A percentile compares a stretch with the other conserved stretches of the same genome.
Conservation (phyloP, 164 flowering plant genomes). For the Saururus chinensis region DNA sequence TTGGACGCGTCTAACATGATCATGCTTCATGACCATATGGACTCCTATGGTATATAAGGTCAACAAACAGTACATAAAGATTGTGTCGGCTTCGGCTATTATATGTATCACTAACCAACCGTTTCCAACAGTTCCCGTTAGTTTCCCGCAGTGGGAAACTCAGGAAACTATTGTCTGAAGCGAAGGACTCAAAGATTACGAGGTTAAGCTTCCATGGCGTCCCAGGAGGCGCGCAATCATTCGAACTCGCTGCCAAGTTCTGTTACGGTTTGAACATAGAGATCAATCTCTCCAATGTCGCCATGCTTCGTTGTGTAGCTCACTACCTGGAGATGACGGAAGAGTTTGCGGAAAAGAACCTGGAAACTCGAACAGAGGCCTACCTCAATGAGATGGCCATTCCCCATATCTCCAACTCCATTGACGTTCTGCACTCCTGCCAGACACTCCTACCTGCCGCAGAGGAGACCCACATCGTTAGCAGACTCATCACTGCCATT, state of each 20-base stretch:
- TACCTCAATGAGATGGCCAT: constrained; percentile 63
- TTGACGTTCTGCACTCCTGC: constrained; percentile 70
- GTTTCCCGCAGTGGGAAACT: constrained; percentile 86
- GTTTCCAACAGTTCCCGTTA: constrained; percentile 67
- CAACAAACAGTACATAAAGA: too few species aligned
- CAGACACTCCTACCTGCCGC: constrained; percentile 58
- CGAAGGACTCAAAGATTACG: constrained; percentile 57
- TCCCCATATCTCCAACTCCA: constrained; percentile 59
- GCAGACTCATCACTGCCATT: constrained; percentile 50
- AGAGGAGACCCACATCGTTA: constrained; percentile 67
- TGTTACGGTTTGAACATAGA: constrained; percentile 79
- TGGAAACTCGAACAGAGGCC: constrained; percentile 48
- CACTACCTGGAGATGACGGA: constrained; percentile 89
- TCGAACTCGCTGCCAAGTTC: constrained; percentile 90
- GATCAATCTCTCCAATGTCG: constrained; percentile 60
- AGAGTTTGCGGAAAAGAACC: constrained; percentile 70
- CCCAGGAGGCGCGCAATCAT: constrained; percentile 90
- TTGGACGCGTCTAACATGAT: too few species aligned
- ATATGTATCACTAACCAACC: neutral
- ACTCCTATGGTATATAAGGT: too few species aligned
- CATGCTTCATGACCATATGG: too few species aligned
- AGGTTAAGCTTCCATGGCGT: constrained; percentile 38
- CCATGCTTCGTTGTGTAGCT: constrained; percentile 59
- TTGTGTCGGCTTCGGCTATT: too few species aligned
- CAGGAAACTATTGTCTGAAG: constrained; percentile 55